Conservation (phyloP, 306 rosid species). For the Cercis canadensis region DNA sequence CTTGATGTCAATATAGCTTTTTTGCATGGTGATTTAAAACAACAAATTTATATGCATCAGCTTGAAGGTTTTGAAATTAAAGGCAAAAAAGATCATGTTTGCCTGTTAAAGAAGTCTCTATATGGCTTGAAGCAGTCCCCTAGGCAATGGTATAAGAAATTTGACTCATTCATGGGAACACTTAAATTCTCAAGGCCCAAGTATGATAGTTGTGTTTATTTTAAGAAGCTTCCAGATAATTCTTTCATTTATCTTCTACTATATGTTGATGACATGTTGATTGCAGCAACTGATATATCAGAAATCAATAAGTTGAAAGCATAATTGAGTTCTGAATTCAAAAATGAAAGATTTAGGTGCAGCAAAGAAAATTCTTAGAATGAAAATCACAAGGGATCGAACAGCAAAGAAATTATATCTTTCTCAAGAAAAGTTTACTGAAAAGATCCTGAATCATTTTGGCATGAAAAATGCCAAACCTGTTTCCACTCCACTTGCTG, state of each 20-base stretch:
- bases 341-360: background rate
- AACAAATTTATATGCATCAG: background rate
- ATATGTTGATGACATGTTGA: background rate
- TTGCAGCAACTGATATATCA: too few relatives aligned
- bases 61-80: background rate
- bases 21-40: too few relatives aligned
- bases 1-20: too few relatives aligned
- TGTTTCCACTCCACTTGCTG: background rate
- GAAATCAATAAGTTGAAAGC: background rate
- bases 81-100: background rate
- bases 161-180: background rate
- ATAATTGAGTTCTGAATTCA: background rate
- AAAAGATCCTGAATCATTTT: too few relatives aligned
- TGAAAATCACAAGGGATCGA: background rate
- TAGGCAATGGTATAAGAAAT: background rate
- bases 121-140: constrained; percentile 11
- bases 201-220: background rate
- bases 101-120: background rate
- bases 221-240: too few relatives aligned
- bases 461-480: background rate
- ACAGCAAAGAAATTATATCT: too few relatives aligned
- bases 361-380: background rate
- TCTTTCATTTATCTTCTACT: too few relatives aligned
- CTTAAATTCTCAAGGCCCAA: background rate
- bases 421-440: too few relatives aligned